Conservation (phyloP, 139 green algal genomes). For the Volvox reticuliferus region DNA sequence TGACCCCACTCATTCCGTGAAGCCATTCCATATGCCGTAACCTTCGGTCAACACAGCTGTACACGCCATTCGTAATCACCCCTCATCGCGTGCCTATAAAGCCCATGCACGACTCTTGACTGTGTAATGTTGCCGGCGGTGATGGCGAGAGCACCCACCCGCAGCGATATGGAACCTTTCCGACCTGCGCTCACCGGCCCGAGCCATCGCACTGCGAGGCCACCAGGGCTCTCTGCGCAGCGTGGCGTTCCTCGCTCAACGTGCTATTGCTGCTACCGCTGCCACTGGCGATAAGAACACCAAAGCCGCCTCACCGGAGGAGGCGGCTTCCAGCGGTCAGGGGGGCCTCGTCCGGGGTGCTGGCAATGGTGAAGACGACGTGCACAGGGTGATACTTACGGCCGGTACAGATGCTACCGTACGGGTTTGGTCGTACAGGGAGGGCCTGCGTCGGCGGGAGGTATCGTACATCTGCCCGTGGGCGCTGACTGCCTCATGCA, state of each 20-base stretch:
- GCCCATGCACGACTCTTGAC: no score
- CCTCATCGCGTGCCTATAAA: no score
- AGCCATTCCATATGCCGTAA: no score
- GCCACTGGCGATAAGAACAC: no score
- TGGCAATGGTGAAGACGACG: neutral
- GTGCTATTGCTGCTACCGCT: neutral
- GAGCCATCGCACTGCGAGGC: neutral
- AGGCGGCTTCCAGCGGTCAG: neutral
- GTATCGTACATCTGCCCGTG: constrained; percentile 21
- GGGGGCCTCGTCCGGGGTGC: no score
- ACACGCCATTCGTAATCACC: no score
- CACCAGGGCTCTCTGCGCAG: neutral
- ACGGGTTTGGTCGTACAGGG: constrained; percentile 10
- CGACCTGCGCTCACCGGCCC: neutral
- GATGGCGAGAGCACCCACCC: neutral
- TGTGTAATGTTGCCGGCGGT: no score
- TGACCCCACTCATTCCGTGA: no score
- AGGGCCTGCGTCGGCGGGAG: neutral
- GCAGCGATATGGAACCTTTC: constrained; percentile 5
- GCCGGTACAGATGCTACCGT: constrained; percentile 6
- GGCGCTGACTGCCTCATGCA: neutral
- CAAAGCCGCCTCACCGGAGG: neutral
- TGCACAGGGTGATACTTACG: neutral
- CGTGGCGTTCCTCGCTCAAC: neutral
- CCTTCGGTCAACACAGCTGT: no score